Conservation (phyloP, 106 monocot genomes). For the Dendrobium chrysotoxum region DNA sequence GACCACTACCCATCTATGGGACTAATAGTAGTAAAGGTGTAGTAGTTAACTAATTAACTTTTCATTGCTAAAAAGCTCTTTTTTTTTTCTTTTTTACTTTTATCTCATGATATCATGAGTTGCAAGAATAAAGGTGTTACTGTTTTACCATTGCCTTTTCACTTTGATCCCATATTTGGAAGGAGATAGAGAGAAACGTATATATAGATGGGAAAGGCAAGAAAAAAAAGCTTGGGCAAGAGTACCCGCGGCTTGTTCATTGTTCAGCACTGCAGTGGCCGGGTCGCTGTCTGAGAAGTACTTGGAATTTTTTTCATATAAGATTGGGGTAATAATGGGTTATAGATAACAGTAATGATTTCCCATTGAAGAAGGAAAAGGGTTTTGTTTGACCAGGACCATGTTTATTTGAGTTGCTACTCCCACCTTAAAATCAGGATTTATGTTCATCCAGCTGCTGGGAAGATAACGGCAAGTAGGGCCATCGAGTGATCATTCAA, state of each 20-base stretch:
- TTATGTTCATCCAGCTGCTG: background rate
- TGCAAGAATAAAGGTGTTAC: slow-evolving; percentile 2
- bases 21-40: background rate
- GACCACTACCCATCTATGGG: background rate
- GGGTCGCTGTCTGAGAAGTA: background rate
- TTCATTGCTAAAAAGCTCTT: background rate
- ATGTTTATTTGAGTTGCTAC: background rate
- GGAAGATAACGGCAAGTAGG: slow-evolving; percentile 2
- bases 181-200: too few relatives aligned
- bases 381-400: background rate
- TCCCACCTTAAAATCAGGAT: slow-evolving; percentile 4
- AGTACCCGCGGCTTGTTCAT: background rate
- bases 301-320: background rate
- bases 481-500: background rate
- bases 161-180: background rate
- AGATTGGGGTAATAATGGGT: slow-evolving; percentile 8
- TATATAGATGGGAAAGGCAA: too few relatives aligned
- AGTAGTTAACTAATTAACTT: background rate
- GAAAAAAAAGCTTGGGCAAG: background rate
- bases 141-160: background rate
- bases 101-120: background rate
- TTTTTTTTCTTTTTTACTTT: background rate
- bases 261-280: background rate
- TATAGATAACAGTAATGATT: background rate
- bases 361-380: background rate